Evolutionary conservation across 805 yeast genomes (phyloP).

Genomic region (Saturnispora besseyi): DNA sequence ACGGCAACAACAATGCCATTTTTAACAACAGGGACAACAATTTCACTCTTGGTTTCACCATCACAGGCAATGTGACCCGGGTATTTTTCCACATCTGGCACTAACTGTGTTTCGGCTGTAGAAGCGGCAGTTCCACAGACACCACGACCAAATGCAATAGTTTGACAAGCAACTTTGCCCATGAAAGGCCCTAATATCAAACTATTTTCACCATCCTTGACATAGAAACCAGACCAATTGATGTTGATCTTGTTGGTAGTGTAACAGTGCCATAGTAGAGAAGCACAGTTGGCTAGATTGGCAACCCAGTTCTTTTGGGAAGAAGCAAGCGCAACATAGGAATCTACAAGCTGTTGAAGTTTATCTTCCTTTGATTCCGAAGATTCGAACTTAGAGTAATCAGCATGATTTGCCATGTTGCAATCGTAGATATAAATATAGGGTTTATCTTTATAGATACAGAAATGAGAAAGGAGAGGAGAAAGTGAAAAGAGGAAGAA

Average conservation of each 20-base stretch:
- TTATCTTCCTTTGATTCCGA: slow-evolving; percentile 39
- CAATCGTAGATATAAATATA: not conserved
- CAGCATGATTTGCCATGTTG: slow-evolving; percentile 54
- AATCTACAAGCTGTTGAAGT: slow-evolving; percentile 46
- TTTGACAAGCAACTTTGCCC: slow-evolving; percentile 95
- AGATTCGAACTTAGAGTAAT: slow-evolving; percentile 45
- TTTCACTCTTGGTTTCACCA: slow-evolving; percentile 87
- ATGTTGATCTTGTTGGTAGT: slow-evolving; percentile 44
- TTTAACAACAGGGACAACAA: slow-evolving; percentile 69
- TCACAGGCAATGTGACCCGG: slow-evolving; percentile 98
- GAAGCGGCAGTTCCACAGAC: slow-evolving; percentile 87
- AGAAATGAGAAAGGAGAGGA: not conserved
- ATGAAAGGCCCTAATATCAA: slow-evolving; percentile 87
- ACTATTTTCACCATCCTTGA: slow-evolving; percentile 31
- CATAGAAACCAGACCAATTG: slow-evolving; percentile 94
- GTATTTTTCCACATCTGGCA: slow-evolving; percentile 63
- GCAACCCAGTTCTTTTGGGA: slow-evolving; percentile 80
- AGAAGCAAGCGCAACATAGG: slow-evolving; percentile 55
- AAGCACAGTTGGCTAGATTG: slow-evolving; percentile 77
- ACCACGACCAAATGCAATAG: slow-evolving; percentile 68
- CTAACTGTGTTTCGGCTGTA: slow-evolving; percentile 54
- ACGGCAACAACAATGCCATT: slow-evolving; percentile 55
- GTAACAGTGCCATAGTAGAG: slow-evolving; percentile 84
- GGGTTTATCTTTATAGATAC: not conserved
- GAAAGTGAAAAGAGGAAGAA: not conserved